These are phyloP conservation scores for Trichopus zeylanicus DNA, from an alignment of 116 monocot genomes.

Conservation along the genomic window DNA sequence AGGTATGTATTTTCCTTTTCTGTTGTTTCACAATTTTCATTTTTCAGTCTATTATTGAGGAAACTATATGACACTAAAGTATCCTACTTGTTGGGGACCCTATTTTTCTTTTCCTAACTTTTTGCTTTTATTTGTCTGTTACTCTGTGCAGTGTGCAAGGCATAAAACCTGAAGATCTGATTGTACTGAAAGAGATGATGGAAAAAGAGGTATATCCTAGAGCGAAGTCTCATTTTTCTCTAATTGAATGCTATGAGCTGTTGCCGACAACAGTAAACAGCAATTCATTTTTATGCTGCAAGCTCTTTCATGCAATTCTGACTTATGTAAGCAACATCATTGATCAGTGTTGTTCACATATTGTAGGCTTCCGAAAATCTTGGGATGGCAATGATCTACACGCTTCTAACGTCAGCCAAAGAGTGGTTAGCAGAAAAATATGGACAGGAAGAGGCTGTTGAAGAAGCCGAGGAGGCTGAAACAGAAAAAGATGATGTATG, in stretches of 20 bases:
- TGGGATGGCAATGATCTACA: conserved; percentile 99
- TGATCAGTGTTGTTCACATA: conserved; percentile 7
- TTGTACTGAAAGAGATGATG: conserved; percentile 66
- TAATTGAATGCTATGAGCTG: too few relatives aligned
- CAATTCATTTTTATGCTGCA: too few relatives aligned
- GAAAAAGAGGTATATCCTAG: conserved; percentile 53
- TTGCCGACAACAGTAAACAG: not conserved
- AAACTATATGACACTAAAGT: too few relatives aligned
- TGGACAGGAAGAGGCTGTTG: conserved; percentile 42
- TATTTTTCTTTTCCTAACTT: not conserved
- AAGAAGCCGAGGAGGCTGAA: conserved; percentile 50
- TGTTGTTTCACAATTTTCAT: not conserved
- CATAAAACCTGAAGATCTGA: conserved; percentile 70
- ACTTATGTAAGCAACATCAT: not conserved
- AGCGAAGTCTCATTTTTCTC: not conserved
- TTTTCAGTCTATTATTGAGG: not conserved
- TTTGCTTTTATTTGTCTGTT: not conserved
- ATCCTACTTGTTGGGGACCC: not conserved
- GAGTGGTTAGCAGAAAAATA: conserved; percentile 85
- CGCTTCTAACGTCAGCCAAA: conserved; percentile 82
- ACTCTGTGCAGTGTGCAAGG: conserved; percentile 57
- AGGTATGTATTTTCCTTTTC: conserved; percentile 31
- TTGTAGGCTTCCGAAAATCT: conserved; percentile 85
- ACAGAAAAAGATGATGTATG: conserved; percentile 71
- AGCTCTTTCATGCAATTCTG: too few relatives aligned